These are phyloP conservation scores for Cyclotella baltica DNA, from an alignment of 108 stramenopile genomes.

Conservation along the genomic window DNA sequence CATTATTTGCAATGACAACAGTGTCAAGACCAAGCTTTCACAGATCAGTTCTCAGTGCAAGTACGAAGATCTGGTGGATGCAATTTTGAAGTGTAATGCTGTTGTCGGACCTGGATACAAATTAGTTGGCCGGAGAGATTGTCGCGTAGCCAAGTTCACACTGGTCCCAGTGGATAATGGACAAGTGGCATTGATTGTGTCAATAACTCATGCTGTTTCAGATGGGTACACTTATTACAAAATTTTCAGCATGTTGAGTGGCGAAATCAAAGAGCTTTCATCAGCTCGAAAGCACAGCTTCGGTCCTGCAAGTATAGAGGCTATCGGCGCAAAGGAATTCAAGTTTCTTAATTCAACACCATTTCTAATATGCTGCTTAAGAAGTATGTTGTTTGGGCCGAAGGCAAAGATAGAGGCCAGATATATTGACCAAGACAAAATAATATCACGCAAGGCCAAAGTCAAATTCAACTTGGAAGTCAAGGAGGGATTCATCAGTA, in stretches of 20 bases:
- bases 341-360: background rate
- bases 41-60: background rate
- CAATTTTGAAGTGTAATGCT: constrained; percentile 8
- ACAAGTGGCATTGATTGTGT: constrained; percentile 24
- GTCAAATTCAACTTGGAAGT: too few relatives aligned
- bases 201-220: constrained; percentile 27
- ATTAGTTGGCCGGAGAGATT: constrained; percentile 25
- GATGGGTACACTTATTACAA: constrained; percentile 40
- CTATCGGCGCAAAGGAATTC: constrained; percentile 17
- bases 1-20: constrained; percentile 10
- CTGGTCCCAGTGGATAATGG: constrained; percentile 16
- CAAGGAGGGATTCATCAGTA: constrained; percentile 20
- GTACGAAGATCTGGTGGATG: constrained; percentile 16
- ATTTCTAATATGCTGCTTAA: constrained; percentile 17
- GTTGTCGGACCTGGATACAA: constrained; percentile 28
- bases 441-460: background rate
- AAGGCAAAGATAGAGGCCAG: constrained; percentile 18
- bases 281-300: constrained; percentile 15
- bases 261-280: constrained; percentile 18
- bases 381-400: constrained; percentile 20
- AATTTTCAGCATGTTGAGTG: constrained; percentile 33
- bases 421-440: constrained; percentile 17
- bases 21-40: background rate
- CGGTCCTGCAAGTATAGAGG: constrained; percentile 23
- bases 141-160: constrained; percentile 21